Evolutionary conservation across 1,284 basidiomycete species (phyloP), one percentile per base, ranked within the genome.

Genomic region (Hortiboletus rubellus): DNA sequence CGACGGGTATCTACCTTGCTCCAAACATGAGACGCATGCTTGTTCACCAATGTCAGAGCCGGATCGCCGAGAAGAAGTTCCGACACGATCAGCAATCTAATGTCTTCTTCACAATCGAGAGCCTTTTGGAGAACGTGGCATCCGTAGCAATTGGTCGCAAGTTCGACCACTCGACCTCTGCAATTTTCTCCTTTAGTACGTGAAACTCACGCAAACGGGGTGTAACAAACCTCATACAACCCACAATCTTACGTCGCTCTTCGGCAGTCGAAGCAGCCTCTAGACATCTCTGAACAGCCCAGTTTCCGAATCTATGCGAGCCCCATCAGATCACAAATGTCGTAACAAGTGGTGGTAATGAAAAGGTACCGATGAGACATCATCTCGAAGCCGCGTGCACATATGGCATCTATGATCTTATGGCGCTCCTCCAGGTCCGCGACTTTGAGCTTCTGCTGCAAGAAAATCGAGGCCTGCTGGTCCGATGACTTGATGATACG

Each of bases 1-100:
- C 36, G 54, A 55, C 43, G 24, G 40, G 9, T 22, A 50, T 72
- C 52, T 66, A 89, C 89, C 79, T 92, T 92, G 74, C 88, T 91
- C 90, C 90, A 92, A 22, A 92, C 90, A 70, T 92, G 90, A 54
- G 89, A 91, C 1, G 90, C 90, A 70, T 92, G 90, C 70, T 92
- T 92, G 70, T 92, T 92, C 12, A 92, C 86, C 24, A 92, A 77
- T 7, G 90, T 92, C 68, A 89, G 82, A 3, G 89, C 88, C 10
- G 90, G 89, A 66, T 92, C 90, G 1, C 89, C 87, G 18, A 86
- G 78, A 38, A 92, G 80, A 38, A 92, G 79, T 70, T 92, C 90
- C 2, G 87, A 88, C 33, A 92, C 91, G 57, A 92, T 90, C 53
- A 91, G 71, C 34, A 92, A 72, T 42, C 89, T 79, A 41, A 92